phyloP scores from a whole-genome alignment of 108 stramenopile species.

The Hondaea fermentalgiana region DNA sequence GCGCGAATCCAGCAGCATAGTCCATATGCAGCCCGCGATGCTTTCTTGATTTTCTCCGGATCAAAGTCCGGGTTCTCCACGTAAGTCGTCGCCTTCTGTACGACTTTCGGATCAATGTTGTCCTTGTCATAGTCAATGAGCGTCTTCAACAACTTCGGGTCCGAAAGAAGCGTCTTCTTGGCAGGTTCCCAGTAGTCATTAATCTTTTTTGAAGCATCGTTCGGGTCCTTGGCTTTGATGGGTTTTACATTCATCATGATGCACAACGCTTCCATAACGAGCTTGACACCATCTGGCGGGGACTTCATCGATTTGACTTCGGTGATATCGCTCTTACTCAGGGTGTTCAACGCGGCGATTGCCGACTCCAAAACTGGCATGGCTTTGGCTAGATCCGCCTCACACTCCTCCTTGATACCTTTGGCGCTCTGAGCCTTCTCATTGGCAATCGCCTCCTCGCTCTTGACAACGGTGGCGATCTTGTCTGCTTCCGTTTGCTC shows the following conservation, averaged over 20 bases:
- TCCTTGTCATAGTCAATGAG: constrained; percentile 52
- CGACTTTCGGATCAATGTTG: constrained; percentile 46
- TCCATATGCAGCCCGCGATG: constrained; percentile 48
- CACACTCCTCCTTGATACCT: constrained; percentile 40
- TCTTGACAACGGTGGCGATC: constrained; percentile 37
- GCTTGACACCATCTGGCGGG: constrained; percentile 57
- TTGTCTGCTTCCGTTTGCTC: constrained; percentile 22
- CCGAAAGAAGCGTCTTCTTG: constrained; percentile 44
- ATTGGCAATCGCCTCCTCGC: constrained; percentile 34
- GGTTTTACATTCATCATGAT: constrained; percentile 50
- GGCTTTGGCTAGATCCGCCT: constrained; percentile 59
- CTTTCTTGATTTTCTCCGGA: constrained; percentile 46
- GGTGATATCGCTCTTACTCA: constrained; percentile 57
- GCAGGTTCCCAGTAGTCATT: constrained; percentile 56
- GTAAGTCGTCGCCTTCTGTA: constrained; percentile 24
- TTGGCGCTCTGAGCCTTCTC: constrained; percentile 44
- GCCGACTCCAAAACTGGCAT: constrained; percentile 60
- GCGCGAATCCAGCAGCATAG: constrained; percentile 57
- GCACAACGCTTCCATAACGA: constrained; percentile 47
- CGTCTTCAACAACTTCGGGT: constrained; percentile 42
- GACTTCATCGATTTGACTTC: constrained; percentile 59
- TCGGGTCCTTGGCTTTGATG: constrained; percentile 32
- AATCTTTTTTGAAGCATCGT: constrained; percentile 42
- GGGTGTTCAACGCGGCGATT: constrained; percentile 57
- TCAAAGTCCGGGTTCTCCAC: constrained; percentile 46